Evolutionary conservation across 2,329 filamentous ascomycete species (phyloP), one percentile per base, ranked within the genome.

Genomic region (Uncinocarpus reesii): DNA sequence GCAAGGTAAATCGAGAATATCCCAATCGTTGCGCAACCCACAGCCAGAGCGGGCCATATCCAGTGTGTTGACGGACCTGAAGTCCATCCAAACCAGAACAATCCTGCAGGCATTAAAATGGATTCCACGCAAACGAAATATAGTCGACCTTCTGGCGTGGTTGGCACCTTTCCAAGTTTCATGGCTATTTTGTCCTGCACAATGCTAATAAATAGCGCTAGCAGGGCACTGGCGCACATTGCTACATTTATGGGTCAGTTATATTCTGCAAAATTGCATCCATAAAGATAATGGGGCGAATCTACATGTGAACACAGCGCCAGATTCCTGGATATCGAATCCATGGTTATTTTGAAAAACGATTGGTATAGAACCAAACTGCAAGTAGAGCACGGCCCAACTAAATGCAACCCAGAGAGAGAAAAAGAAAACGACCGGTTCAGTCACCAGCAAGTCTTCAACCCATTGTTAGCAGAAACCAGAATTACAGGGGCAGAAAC

Each of bases 311-410:
- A 95, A 95, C 3, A 90, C 76, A 6, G 80, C 78, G 43, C 84
- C 85, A 1, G 77, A 74, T 62, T 86, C 72, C 53, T 83, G 72
- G 29, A 81, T 67, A 51, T 73, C 75, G 69, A 93, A 90, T 55
- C 70, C 67, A 61, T 90, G 80, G 37, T 78, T 80, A 4, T 71
- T 74, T 18, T 70, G 60, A 65, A 92, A 93, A 20, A 94, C 80
- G 3, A 92, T 74, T 0, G 88, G 86, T 4, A 95, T 78, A 1
- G 86, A 83, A 11, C 79, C 79, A 56, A 95, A 90, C 10, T 84
- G 86, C 15, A 95, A 71, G 63, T 95, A 95, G 0, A 95, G 76
- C 0, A 94, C 77, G 0, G 84, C 87, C 89, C 89, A 95, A 16
- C 82, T 82, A 63, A 95, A 95, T 0, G 86, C 76, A 0, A 88